A percentile compares a stretch with the other conserved stretches of the same genome.
These are phyloP conservation scores for Boletellus dicymbophilus DNA, from an alignment of 1,284 basidiomycete genomes.

Conservation along the genomic window DNA sequence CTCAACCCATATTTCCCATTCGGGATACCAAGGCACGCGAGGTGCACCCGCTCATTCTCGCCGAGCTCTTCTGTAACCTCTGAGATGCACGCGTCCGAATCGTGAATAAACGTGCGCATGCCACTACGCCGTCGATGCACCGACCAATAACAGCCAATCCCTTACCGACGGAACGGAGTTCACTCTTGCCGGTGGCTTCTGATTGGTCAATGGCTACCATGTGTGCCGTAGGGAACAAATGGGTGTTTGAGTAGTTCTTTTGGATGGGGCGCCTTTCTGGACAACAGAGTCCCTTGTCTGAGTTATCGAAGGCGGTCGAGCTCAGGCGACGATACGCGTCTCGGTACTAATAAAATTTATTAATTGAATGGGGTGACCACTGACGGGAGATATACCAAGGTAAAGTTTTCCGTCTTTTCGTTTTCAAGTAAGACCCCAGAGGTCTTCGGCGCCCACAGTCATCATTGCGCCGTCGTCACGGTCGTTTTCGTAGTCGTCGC, in stretches of 20 bases:
- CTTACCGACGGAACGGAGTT: neutral
- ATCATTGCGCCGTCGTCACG: no score
- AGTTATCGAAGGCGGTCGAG: no score
- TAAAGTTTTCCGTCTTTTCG: conserved; percentile 61
- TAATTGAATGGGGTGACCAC: no score
- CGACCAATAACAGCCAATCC: no score
- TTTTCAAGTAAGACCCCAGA: conserved; percentile 56
- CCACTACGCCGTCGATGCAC: neutral
- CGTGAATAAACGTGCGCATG: neutral
- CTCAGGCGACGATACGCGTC: no score
- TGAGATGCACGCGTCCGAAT: neutral
- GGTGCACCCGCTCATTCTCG: neutral
- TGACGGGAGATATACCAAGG: no score
- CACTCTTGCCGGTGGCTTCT: neutral
- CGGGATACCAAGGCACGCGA: neutral
- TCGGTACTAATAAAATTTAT: no score
- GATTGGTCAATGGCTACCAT: neutral
- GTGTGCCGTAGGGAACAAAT: conserved; percentile 62
- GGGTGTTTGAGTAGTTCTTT: conserved; percentile 60
- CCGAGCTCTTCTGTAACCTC: neutral
- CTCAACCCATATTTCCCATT: neutral
- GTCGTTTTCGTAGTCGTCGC: conserved; percentile 42
- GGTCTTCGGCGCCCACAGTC: conserved; percentile 59
- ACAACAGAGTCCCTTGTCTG: no score
- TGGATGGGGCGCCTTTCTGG: no score